phyloP scores from a whole-genome alignment of 306 rosid genomes.

The Lathyrus aphaca region DNA sequence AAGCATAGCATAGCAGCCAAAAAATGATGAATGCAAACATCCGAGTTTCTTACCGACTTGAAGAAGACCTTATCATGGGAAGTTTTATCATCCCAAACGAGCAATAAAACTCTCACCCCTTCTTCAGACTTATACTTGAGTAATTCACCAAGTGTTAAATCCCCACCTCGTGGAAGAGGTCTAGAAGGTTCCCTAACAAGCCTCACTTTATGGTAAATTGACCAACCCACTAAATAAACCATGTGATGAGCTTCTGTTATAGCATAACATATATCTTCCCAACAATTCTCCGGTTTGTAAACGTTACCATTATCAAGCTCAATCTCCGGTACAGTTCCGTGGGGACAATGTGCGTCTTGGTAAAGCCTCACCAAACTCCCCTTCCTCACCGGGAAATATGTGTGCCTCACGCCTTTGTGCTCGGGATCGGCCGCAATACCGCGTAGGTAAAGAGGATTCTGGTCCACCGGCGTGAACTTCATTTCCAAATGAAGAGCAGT shows the following conservation, averaged over 20 bases:
- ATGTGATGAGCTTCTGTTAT: constrained; percentile 90
- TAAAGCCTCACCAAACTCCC: constrained; percentile 71
- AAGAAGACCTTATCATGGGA: constrained; percentile 66
- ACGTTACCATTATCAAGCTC: constrained; percentile 59
- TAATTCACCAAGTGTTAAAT: constrained; percentile 81
- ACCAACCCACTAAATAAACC: constrained; percentile 87
- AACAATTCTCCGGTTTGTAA: constrained; percentile 62
- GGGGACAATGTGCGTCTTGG: constrained; percentile 80
- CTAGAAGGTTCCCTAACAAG: constrained; percentile 72
- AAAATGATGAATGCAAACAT: not conserved
- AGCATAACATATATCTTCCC: constrained; percentile 95
- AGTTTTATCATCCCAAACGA: constrained; percentile 96
- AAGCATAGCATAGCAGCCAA: not conserved
- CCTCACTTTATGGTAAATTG: constrained; percentile 72
- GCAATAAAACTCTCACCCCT: constrained; percentile 80
- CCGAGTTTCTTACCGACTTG: constrained; percentile 53
- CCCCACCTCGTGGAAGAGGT: constrained; percentile 69
- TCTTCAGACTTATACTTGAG: constrained; percentile 93
- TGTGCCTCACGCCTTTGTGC: constrained; percentile 63
- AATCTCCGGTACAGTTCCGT: constrained; percentile 53
- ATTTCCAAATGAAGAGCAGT: constrained; percentile 58
- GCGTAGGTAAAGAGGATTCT: constrained; percentile 48
- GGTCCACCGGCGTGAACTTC: constrained; percentile 56
- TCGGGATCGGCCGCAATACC: constrained; percentile 84
- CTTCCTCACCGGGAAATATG: constrained; percentile 85